phyloP scores from a whole-genome alignment of 1,284 basidiomycete species.

The Microbotryum saponariae region DNA sequence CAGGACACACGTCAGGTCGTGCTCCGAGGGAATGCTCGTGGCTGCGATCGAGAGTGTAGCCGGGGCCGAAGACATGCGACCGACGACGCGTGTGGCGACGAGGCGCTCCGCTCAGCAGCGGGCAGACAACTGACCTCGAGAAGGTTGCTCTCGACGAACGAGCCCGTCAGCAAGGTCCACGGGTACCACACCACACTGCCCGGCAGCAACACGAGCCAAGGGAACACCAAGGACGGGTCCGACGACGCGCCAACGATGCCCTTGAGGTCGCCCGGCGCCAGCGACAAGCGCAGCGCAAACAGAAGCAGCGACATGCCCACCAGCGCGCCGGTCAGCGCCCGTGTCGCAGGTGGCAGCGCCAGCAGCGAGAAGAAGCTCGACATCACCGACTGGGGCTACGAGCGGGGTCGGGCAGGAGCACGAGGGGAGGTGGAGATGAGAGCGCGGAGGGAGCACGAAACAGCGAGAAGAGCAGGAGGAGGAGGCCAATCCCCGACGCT shows the following conservation, averaged over 20 bases:
- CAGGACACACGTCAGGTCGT: not conserved
- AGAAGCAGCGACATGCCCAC: conserved; percentile 58
- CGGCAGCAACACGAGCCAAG: conserved; percentile 78
- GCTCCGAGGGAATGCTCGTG: not conserved
- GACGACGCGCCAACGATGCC: conserved; percentile 43
- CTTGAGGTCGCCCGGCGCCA: conserved; percentile 24
- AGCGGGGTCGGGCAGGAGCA: not conserved
- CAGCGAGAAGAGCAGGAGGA: too few species aligned
- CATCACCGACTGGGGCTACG: not conserved
- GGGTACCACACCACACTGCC: conserved; percentile 77
- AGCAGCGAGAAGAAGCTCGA: conserved; percentile 45
- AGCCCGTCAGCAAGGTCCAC: conserved; percentile 84
- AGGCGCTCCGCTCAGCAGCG: not conserved
- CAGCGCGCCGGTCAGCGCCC: conserved; percentile 62
- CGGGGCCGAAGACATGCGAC: not conserved
- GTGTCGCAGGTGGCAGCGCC: conserved; percentile 69
- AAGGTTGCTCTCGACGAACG: conserved; percentile 74
- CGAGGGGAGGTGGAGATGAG: too few species aligned
- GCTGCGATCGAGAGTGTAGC: too few species aligned
- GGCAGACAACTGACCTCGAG: conserved; percentile 60
- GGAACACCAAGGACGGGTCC: conserved; percentile 46
- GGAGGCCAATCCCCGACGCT: too few species aligned
- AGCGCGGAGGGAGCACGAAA: too few species aligned
- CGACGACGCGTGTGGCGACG: not conserved
- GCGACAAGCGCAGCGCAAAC: conserved; percentile 53